Evolutionary conservation across 495 filamentous ascomycete species (phyloP), one percentile per base, ranked within the genome.

Genomic region (Halenospora varia): DNA sequence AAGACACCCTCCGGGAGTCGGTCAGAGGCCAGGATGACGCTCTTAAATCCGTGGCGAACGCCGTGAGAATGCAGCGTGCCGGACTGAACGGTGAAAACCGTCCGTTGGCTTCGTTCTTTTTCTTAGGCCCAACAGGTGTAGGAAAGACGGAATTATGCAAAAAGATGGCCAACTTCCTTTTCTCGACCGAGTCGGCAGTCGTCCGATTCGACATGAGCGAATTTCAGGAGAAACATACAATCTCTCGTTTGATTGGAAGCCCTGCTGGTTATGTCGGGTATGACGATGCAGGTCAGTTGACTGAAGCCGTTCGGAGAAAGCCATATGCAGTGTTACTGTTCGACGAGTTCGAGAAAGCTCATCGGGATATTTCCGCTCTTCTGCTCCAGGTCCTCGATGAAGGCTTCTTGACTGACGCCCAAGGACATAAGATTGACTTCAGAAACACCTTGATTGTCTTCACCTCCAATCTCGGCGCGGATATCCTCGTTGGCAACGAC

Each of bases 121-220:
- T 97, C 78, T 80, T 97, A 17, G 94, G 94, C 0, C 94, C 94
- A 6, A 98, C 94, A 13, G 93, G 94, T 62, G 93, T 97, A 25
- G 94, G 94, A 50, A 98, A 98, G 71, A 98, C 93, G 1, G 94
- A 97, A 62, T 80, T 97, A 3, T 96, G 92, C 79, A 98, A 98
- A 80, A 92, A 92, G 62, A 87, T 98, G 67, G 94, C 93, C 47
- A 78, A 79, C 58, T 96, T 96, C 77, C 75, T 98, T 20, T 98
- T 98, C 71, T 92, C 88, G 0, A 96, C 90, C 2, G 90, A 96
- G 64, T 80, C 79, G 42, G 92, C 94, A 3, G 92, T 98, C 24
- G 83, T 94, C 19, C 78, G 94, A 46, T 98, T 97, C 68, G 94
- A 98, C 71, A 98, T 97, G 93, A 89, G 84, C 70, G 94, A 98